Conservation (phyloP, 441 rosid genomes). For the Arabidopsis hybrid region DNA sequence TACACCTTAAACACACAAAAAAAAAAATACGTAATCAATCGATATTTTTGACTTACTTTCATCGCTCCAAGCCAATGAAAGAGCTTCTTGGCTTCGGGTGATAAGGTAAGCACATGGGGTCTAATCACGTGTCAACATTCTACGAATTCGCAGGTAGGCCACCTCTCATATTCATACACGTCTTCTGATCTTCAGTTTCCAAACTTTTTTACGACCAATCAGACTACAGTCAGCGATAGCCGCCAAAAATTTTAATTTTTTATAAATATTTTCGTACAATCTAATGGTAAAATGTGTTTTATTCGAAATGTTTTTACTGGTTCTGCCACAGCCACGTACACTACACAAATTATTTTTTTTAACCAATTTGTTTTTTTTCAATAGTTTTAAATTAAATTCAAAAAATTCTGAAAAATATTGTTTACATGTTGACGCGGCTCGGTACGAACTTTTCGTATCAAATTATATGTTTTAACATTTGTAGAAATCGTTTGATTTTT, state of each 20-base stretch:
- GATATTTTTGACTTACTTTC: not conserved
- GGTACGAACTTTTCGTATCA: too few species aligned
- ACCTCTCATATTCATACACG: slow-evolving; percentile 24
- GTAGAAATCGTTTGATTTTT: not conserved
- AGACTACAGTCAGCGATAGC: slow-evolving; percentile 3
- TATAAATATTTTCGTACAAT: not conserved
- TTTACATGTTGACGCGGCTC: too few species aligned
- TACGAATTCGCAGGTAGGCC: slow-evolving; percentile 22
- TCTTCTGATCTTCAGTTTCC: slow-evolving; percentile 21
- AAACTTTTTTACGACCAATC: slow-evolving; percentile 34
- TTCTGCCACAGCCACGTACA: not conserved
- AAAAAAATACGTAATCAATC: too few species aligned
- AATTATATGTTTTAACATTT: too few species aligned
- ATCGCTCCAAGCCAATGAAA: slow-evolving; percentile 31
- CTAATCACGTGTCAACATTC: slow-evolving; percentile 36
- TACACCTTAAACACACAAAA: too few species aligned
- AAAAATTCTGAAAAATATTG: too few species aligned
- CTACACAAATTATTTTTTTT: not conserved
- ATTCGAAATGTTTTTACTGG: not conserved
- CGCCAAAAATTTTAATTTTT: not conserved
- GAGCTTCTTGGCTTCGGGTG: not conserved
- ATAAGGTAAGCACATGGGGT: slow-evolving; percentile 43
- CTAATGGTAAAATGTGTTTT: not conserved
- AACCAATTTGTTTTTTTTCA: not conserved
- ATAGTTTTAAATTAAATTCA: too few species aligned